Base-by-base conservation (phyloP, 2,329 filamentous ascomycete genomes). In the Cucurbitaria berberidis region DNA sequence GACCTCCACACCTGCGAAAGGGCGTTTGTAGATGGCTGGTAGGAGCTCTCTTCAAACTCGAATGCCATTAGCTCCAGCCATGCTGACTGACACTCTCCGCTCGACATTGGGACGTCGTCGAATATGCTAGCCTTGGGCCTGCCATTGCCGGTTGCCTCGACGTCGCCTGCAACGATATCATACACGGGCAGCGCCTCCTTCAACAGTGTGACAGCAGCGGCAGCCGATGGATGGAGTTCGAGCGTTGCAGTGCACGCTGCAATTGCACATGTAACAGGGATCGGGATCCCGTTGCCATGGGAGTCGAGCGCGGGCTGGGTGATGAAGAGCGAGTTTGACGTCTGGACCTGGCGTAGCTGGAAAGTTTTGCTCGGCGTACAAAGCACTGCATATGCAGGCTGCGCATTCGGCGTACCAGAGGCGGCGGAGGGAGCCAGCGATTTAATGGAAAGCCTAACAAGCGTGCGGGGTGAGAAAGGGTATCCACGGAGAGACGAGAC, bases 261-360 rank as follows among this genome's bases (percentile, higher is more conserved):
- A 56, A 81, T 74, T 48, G 77, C 77, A 55, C 75, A 65, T 43
- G 78, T 68, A 41, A 69, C 72, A 27, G 70, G 63, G 32, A 62
- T 51, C n/a, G 67, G 62, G 43, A 62, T 68, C 32, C 69, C 62
- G 69, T 70, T 67, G 67, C 63, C 66, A 65, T 70, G 71, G 58
- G 69, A 67, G 19, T 72, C 64, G 50, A 77, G 77, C 4, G 55
- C 52, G 36, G 80, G 78, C 44, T 75, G 75, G 21, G 84, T 74
- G 32, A 87, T 67, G 69, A 84, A 83, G 50, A 88, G 77, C 30
- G 83, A 84, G 61, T 88, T 88, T 22, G 85, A 87, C 15, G 85
- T 87, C 62, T 86, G 84, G 46, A 88, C 85, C 70, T 88, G 85
- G 61, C 84, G 84, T 45, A 88, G 73, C 53, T 81, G 79, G 74